These are phyloP conservation scores for Suillus subluteus DNA, from an alignment of 768 basidiomycete genomes.

Conservation along the genomic window DNA sequence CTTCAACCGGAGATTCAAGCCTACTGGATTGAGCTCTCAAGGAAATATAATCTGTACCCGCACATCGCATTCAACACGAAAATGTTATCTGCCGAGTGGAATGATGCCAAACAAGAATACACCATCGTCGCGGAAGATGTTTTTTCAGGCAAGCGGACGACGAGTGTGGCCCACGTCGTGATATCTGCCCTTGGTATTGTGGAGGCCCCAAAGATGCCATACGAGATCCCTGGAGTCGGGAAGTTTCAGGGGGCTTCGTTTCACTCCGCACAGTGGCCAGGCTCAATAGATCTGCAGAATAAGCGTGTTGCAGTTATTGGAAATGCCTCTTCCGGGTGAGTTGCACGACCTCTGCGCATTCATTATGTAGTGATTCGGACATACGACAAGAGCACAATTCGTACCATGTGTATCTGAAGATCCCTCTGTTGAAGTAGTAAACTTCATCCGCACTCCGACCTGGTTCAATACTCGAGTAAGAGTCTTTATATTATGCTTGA, in stretches of 20 bases:
- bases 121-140: not conserved
- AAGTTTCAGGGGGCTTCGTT: constrained; percentile 53
- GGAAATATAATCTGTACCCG: constrained; percentile 45
- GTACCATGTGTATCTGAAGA: not conserved
- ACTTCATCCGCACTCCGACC: constrained; percentile 63
- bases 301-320: not conserved
- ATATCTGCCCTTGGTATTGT: constrained; percentile 1
- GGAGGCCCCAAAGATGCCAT: not conserved
- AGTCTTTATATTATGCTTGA: not conserved
- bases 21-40: constrained; percentile 46
- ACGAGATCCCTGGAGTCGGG: constrained; percentile 38
- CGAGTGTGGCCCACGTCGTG: not conserved
- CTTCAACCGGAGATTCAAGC: constrained; percentile 32
- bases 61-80: constrained; percentile 47
- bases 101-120: not conserved
- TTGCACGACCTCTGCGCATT: not conserved
- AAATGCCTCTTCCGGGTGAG: constrained; percentile 1
- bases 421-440: constrained; percentile 49
- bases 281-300: constrained; percentile 40
- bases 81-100: constrained; percentile 53
- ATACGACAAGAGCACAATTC: not conserved
- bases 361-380: not conserved
- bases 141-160: not conserved
- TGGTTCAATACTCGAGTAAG: constrained; percentile 58
- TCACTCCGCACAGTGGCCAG: constrained; percentile 57